Base-by-base conservation (phyloP, 805 yeast species). In the Ogataea pini region DNA sequence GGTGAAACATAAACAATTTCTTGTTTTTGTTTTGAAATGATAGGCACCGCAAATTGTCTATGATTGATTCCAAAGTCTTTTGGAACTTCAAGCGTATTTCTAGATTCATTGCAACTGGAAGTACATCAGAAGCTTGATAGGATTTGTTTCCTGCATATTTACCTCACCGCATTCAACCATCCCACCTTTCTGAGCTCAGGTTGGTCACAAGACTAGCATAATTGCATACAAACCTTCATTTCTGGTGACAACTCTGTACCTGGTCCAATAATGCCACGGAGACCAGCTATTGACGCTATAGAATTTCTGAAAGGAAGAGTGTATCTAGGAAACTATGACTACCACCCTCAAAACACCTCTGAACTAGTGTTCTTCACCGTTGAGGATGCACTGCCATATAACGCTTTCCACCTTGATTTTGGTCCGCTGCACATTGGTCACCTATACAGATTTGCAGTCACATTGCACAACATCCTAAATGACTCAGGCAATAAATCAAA, bases 381-480 rank as follows among this genome's bases (percentile, higher is more conserved):
- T 3, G 98, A 94, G 60, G 96, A 91, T 55, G 82, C 92, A 1
- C 77, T 94, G 40, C 95, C 94, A 4, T 94, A 94, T 67, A 94
- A 94, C 63, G 77, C 95, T n/a, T 94, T 94, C 72, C 96, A 92
- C 66, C 76, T 91, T 55, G 99, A 94, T 67, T 94, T 94, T 69
- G 99, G 99, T 40, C 99, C 99, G 0, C 73, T 94, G 57, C 96
- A 92, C 65, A 82, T 92, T 44, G 97, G 97, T 1, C 96, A 86
- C 65, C 71, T 94, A 43, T 94, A 94, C 70, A 77, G 99, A 44
- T 94, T 94, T 72, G 99, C 99, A 0, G 97, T 94, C 14, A 85
- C 87, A 16, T 77, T 94, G 50, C 99, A 94, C 65, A 95, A 90
- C 63, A 86, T 91, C 43, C 75, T 94, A 59, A 92, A 92, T 59